Percentiles rank a stretch among this genome's conserved stretches.
Conservation (phyloP, 1,284 basidiomycete species). For the Leccinum subfulvum region DNA sequence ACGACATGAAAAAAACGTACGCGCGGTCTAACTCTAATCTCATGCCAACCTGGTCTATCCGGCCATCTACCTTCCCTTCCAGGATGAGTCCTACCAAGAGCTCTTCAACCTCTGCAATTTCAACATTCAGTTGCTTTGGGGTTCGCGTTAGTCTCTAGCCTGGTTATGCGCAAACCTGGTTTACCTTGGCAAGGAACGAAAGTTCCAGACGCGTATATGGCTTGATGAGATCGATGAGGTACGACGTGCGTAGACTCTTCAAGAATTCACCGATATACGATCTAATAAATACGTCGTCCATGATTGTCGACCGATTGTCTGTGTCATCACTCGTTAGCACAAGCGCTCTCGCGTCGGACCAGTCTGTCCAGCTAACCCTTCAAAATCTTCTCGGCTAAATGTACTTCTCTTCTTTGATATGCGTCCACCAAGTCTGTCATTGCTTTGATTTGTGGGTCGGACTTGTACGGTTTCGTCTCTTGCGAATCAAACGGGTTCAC, state of each 20-base stretch:
- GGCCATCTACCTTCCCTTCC: slow-evolving; percentile 92
- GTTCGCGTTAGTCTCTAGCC: neutral
- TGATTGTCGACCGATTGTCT: slow-evolving; percentile 94
- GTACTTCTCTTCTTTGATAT: slow-evolving; percentile 94
- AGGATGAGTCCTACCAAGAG: slow-evolving; percentile 91
- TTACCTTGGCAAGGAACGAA: slow-evolving; percentile 84
- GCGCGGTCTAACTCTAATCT: slow-evolving; percentile 86
- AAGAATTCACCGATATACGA: slow-evolving; percentile 94
- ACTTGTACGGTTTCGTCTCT: slow-evolving; percentile 99
- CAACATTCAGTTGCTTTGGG: slow-evolving; percentile 92
- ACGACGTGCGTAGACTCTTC: slow-evolving; percentile 90
- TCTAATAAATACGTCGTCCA: slow-evolving; percentile 92
- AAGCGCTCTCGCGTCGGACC: neutral
- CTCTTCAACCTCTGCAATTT: slow-evolving; percentile 86
- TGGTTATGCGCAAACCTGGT: slow-evolving; percentile 8
- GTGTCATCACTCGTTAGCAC: slow-evolving; percentile 8
- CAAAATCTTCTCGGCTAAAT: slow-evolving; percentile 93
- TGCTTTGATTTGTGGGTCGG: slow-evolving; percentile 92
- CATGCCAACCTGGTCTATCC: slow-evolving; percentile 94
- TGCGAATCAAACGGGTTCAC: slow-evolving; percentile 99
- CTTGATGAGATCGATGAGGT: slow-evolving; percentile 96
- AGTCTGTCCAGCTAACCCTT: slow-evolving; percentile 53
- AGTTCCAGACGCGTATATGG: slow-evolving; percentile 94
- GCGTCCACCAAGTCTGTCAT: slow-evolving; percentile 98
- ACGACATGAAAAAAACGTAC: slow-evolving; percentile 47